Evolutionary conservation across 345 rosid genomes (phyloP).

Genomic region (Brassica cretica): DNA sequence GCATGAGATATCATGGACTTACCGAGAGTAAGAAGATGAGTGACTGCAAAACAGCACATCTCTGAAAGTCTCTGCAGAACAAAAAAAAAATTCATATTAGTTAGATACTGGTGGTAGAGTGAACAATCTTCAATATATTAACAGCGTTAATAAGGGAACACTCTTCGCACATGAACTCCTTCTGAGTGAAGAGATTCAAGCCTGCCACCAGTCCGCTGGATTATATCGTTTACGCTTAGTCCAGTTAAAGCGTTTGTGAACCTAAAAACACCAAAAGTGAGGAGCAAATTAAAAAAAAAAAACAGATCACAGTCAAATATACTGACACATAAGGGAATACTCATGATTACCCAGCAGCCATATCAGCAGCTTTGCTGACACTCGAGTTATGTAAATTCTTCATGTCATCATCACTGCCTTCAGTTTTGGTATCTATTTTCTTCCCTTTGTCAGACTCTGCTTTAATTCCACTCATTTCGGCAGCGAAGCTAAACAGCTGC

Average conservation of each 20-base stretch:
- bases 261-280: constrained; percentile 47
- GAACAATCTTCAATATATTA: neutral
- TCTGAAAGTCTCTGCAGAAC: constrained; percentile 88
- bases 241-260: constrained; percentile 77
- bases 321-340: neutral
- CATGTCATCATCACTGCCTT: constrained; percentile 71
- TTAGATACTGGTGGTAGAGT: neutral
- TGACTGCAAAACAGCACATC: constrained; percentile 83
- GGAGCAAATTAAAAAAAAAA: neutral
- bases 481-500: constrained; percentile 62
- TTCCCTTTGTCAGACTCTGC: constrained; percentile 79
- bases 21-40: constrained; percentile 75
- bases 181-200: constrained; percentile 93
- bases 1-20: constrained; percentile 72
- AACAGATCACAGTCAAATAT: neutral
- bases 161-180: constrained; percentile 84
- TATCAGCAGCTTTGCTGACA: constrained; percentile 91
- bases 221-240: constrained; percentile 58
- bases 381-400: constrained; percentile 75
- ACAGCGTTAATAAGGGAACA: constrained; percentile 6
- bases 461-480: constrained; percentile 53
- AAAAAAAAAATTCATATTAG: constrained; percentile 21
- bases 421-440: constrained; percentile 63
- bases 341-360: constrained; percentile 87
- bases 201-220: constrained; percentile 83